Base-by-base conservation (phyloP, 2,329 filamentous ascomycete species). In the Botrytis elliptica region DNA sequence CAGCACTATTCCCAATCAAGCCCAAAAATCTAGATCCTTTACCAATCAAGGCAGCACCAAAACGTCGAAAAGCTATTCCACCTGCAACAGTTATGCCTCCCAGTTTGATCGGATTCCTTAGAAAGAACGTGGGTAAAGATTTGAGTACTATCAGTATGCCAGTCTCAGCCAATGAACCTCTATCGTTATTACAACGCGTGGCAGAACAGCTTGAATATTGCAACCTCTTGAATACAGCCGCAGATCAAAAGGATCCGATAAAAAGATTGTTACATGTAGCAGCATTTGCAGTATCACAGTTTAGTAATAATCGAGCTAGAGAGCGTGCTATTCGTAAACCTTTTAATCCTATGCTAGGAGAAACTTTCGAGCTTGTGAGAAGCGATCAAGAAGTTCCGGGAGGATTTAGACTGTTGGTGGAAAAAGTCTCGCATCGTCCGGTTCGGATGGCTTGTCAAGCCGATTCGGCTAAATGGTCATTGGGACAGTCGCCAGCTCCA, bases 51-150 rank as follows among this genome's bases (percentile, higher is more conserved):
- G 86, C 89, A 44, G 79, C 83, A 0, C 86, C 97, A 4, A 83
- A 86, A 57, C 90, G 96, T 49, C 89, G 96, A 73, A 86, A 84
- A 10, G 91, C 89, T 0, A 89, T 99, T 25, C 87, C 90, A 4
- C 86, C 92, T 2, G 90, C 95, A 10, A 94, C 91, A 42, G 90
- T 94, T 22, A 85, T 90, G 73, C 96, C 96, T 0, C 96, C 96
- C 0, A 97, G 94, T 81, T 85, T 99, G 71, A 97, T 99, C 77
- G 93, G 93, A 0, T 97, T 98, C 82, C 87, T 98, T 46, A 91
- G 96, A 77, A 99, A 98, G 83, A 99, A 99, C 78, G 96, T 98
- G 16, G 96, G 96, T 80, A 99, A 99, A 83, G 96, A 99, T 82
- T 86, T 99, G 67, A 97, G 94, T 75, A 97, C 94, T 4, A 97